These are phyloP conservation scores for Hanseniaspora occidentalis DNA, from an alignment of 805 yeast genomes.

Conservation along the genomic window DNA sequence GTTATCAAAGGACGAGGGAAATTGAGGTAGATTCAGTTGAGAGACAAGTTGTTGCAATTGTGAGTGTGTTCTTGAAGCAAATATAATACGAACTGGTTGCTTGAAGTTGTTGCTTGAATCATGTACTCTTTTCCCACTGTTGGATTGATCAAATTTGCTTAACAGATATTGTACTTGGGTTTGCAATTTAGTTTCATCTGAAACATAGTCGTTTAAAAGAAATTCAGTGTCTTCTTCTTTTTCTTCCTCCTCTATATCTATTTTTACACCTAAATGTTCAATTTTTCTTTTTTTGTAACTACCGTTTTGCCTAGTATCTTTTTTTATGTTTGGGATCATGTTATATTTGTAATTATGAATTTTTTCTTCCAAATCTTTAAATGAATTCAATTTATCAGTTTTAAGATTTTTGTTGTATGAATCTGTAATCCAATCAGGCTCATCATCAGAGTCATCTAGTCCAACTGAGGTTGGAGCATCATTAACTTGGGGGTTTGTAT, in stretches of 20 bases:
- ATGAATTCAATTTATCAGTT: conserved; percentile 14
- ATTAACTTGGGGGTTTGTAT: conserved; percentile 7
- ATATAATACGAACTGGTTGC: conserved; percentile 40
- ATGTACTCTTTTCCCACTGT: conserved; percentile 10
- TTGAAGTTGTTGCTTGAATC: conserved; percentile 13
- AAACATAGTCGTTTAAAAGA: conserved; percentile 18
- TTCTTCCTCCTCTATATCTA: conserved; percentile 15
- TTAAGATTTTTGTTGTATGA: conserved; percentile 22
- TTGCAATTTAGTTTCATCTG: conserved; percentile 19
- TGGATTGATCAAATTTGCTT: conserved; percentile 25
- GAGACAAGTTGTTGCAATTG: conserved; percentile 71
- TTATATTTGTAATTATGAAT: conserved; percentile 19
- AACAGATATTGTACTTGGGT: conserved; percentile 39
- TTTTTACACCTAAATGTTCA: conserved; percentile 16
- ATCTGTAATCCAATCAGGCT: conserved; percentile 58
- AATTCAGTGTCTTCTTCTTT: conserved; percentile 25
- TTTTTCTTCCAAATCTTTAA: conserved; percentile 26
- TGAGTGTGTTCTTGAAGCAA: conserved; percentile 83
- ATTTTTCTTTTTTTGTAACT: conserved; percentile 10
- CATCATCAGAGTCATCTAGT: conserved; percentile 37
- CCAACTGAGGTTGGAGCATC: too few species aligned
- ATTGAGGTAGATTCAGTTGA: conserved; percentile 50
- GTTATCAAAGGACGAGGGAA: conserved; percentile 46
- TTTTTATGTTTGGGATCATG: background rate
- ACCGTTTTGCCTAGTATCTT: conserved; percentile 5